phyloP scores from a whole-genome alignment of 2,329 filamentous ascomycete genomes.

The Alternaria atra region DNA sequence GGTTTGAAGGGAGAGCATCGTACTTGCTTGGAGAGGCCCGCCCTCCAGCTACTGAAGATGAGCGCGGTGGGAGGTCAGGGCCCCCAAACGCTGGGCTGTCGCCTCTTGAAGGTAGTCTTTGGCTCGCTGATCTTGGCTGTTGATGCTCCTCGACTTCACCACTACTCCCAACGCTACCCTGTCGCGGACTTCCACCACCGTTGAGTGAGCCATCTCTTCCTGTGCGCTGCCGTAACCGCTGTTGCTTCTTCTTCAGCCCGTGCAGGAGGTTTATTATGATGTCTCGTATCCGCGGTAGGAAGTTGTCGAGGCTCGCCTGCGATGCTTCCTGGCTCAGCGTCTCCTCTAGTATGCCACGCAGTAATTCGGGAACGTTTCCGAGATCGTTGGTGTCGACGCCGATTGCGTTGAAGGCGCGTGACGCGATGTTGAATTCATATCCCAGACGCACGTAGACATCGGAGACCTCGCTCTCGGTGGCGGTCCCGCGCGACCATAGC shows the following conservation, averaged over 20 bases:
- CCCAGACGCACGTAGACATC: constrained; percentile 97
- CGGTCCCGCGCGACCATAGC: constrained; percentile 93
- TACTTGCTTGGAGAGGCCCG: constrained; percentile 56
- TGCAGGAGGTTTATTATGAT: constrained; percentile 98
- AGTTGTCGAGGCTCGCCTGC: constrained; percentile 90
- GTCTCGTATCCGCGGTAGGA: constrained; percentile 91
- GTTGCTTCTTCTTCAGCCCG: constrained; percentile 95
- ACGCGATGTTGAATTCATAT: constrained; percentile 99
- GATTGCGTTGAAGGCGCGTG: constrained; percentile 94
- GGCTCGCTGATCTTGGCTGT: constrained; percentile 53
- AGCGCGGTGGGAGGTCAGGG: constrained; percentile 59
- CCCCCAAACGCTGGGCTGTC: constrained; percentile 53
- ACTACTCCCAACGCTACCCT: constrained; percentile 47
- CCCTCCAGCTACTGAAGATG: constrained; percentile 58
- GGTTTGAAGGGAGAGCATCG: constrained; percentile 49
- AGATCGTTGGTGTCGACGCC: constrained; percentile 94
- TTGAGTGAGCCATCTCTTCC: constrained; percentile 58
- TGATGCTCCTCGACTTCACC: constrained; percentile 52
- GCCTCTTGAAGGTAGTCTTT: constrained; percentile 51
- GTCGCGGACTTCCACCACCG: constrained; percentile 49
- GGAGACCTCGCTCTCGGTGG: constrained; percentile 93
- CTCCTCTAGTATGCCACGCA: constrained; percentile 91
- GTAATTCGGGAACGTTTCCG: constrained; percentile 90
- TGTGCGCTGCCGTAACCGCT: constrained; percentile 74
- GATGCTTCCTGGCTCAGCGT: constrained; percentile 97